Base-by-base conservation (phyloP, 2,329 filamentous ascomycete genomes). In the Aspergillus latus region DNA sequence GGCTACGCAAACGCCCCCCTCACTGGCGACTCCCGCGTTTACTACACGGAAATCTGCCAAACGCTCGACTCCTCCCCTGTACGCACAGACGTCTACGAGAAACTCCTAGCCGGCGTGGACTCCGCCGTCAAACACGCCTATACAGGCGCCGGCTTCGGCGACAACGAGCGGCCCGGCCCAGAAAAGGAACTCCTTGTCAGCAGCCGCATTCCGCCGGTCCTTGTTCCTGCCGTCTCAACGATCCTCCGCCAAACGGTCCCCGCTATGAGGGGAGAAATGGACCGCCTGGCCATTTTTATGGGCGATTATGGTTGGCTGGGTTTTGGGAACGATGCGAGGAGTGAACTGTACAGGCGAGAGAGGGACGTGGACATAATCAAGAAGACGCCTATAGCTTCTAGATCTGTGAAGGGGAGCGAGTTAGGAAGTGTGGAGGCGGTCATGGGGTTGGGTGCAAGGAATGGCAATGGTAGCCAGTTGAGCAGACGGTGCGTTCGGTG, bases 261-360 rank as follows among this genome's bases (percentile, higher is more conserved):
- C 0, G 77, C 79, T 16, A 81, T 92, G 52, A 79, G 82, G 40
- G 76, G 77, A 5, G 78, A 82, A 53, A 80, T 86, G 9, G 85
- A 94, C 62, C 81, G 84, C 29, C 82, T 86, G 8, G 81, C 81
- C 58, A 78, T 96, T 48, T 89, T 89, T 74, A 88, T 91, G 72
- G 83, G 84, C 47, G 84, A 94, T 68, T 90, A 86, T 54, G 80
- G 79, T 48, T 82, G 89, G 68, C 78, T 94, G 9, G 88, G 88
- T 4, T 77, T 90, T 11, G 80, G 82, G 8, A 81, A 86, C 52
- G 84, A 86, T 57, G 72, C 73, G 11, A 75, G 76, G 15, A 82
- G 80, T 4, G 83, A 85, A 61, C 72, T 80, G 8, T 90, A 87
- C 71, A 83, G 82, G 59, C 79, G 80, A n/a, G 76, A 78, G 30